Evolutionary conservation across 164 flowering plant genomes (phyloP).

Genomic region (Stephania japonica): DNA sequence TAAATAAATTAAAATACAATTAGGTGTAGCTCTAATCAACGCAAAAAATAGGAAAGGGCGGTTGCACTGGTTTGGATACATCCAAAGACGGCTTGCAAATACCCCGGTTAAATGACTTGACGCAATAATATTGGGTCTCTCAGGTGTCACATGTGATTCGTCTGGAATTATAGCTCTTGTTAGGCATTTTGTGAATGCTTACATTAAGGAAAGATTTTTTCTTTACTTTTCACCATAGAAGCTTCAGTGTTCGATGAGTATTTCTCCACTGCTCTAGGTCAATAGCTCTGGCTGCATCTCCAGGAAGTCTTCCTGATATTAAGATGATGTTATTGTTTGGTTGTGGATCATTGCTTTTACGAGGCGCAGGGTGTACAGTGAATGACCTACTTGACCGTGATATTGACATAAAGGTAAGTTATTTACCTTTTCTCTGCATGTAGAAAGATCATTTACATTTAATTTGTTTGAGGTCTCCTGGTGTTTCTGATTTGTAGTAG

Average conservation of each 20-base stretch:
- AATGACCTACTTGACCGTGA: constrained; percentile 92
- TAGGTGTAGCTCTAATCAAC: too few relatives aligned
- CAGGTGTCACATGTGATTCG: background rate
- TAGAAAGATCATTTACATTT: too few relatives aligned
- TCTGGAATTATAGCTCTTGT: background rate
- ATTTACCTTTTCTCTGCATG: background rate
- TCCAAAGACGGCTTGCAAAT: too few relatives aligned
- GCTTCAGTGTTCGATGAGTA: background rate
- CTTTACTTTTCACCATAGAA: background rate
- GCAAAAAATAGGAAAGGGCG: too few relatives aligned
- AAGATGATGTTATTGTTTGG: constrained; percentile 83
- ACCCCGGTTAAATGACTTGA: too few relatives aligned
- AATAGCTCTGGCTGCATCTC: constrained; percentile 74
- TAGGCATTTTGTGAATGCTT: background rate
- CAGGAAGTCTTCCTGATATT: constrained; percentile 78
- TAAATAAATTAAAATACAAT: too few relatives aligned
- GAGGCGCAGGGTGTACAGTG: constrained; percentile 98
- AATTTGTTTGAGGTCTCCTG: too few relatives aligned
- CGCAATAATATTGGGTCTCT: too few relatives aligned
- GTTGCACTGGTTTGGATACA: too few relatives aligned
- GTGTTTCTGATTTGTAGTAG: too few relatives aligned
- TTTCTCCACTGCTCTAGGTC: constrained; percentile 50
- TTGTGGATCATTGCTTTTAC: constrained; percentile 80
- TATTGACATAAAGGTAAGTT: constrained; percentile 84
- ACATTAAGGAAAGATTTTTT: background rate